These are phyloP conservation scores for Hippophae tibetana DNA, from an alignment of 306 rosid species.

Conservation along the genomic window DNA sequence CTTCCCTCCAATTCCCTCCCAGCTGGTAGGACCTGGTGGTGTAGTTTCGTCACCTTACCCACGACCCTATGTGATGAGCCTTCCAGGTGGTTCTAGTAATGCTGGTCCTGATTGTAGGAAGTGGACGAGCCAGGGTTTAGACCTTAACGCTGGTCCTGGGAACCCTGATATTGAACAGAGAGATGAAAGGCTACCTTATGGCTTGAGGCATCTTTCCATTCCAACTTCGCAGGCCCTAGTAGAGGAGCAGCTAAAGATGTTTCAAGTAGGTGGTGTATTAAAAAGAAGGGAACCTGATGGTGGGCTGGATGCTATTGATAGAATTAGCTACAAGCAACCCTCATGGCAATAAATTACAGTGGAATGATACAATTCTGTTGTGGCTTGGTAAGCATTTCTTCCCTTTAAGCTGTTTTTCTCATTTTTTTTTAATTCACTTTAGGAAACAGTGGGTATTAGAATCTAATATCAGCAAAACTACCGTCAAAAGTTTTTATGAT, in stretches of 20 bases:
- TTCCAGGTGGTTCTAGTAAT: conserved; percentile 64
- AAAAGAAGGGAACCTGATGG: conserved; percentile 91
- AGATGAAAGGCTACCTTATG: conserved; percentile 61
- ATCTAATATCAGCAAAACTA: not conserved
- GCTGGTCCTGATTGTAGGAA: conserved; percentile 62
- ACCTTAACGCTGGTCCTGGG: conserved; percentile 90
- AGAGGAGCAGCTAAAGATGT: conserved; percentile 79
- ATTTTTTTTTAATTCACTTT: not conserved
- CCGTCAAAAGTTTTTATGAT: not conserved
- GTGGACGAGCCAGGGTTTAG: conserved; percentile 88
- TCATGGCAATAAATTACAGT: conserved; percentile 49
- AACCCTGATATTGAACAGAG: conserved; percentile 52
- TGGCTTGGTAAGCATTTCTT: conserved; percentile 26
- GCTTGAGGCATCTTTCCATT: conserved; percentile 55
- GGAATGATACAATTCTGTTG: conserved; percentile 9
- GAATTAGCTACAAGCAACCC: conserved; percentile 68
- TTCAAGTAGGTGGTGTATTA: conserved; percentile 55
- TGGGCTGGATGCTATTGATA: conserved; percentile 73
- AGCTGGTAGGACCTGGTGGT: conserved; percentile 68
- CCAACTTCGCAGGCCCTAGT: conserved; percentile 53
- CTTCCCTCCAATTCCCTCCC: conserved; percentile 54
- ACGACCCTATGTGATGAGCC: conserved; percentile 67
- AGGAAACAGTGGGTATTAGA: not conserved
- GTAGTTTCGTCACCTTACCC: conserved; percentile 54
- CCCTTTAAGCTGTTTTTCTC: not conserved